Base-by-base conservation (phyloP, 2,329 filamentous ascomycete genomes). In the Furcasterigmium furcatum region DNA sequence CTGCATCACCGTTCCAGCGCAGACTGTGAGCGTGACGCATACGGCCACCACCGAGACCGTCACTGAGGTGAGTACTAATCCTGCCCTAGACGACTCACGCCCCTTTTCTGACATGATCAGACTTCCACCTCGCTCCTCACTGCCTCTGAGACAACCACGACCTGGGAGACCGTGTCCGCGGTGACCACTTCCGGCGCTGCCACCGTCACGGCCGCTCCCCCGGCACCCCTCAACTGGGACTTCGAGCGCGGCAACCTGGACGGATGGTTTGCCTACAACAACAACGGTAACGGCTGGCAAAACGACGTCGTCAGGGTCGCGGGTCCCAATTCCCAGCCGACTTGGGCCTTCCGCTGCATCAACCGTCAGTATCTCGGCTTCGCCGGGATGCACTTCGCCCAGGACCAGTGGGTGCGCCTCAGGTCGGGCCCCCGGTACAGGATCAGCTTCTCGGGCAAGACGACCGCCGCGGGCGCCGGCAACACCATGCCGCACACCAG, bases 1-100 rank as follows among this genome's bases (percentile, higher is more conserved):
- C 9, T 58, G 55, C 43, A 58, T 58, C 22, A 47, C 51, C 16
- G 54, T 57, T 2, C 52, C 55, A 1, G 52, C 50, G 16, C 18
- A 39, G 16, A 57, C 54, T 3, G 16, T 57, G 20, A 55, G 47
- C 25, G 22, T 43, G 22, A 54, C 54, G 1, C 38, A 49, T 18
- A 49, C 46, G 13, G 44, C 41, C 20, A 36, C 44, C 29, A 46
- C 46, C 12, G 25, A 21, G 14, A 52, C 52, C 12, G 38, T 44
- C 9, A 50, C 46, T 39, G 41, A 49, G 20, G 52, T 53, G 47
- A 41, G 21, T 12, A 27, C 16, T 32, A 32, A 32, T 14, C 12
- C 29, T 14, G 13, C 29, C 29, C 29, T 14, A 32, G 29, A 32
- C 16, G 29, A 32, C 29, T 32, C 29, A n/a, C n/a, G n/a, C n/a